Conservation (phyloP, 176 grass and related monocot genomes). For the Musa acuminata region DNA sequence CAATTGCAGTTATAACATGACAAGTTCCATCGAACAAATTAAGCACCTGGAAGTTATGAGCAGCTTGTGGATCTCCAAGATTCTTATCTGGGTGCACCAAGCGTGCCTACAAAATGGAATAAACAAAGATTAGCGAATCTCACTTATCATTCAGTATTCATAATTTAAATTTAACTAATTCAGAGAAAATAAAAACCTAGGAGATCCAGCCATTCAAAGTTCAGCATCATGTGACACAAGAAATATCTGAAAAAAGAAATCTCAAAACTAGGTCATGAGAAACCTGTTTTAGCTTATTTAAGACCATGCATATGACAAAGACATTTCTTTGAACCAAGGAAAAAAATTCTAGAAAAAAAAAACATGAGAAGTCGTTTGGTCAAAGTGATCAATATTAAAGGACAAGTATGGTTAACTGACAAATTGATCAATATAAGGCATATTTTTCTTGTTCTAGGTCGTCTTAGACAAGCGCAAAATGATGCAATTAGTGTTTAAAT, state of each 20-base stretch:
- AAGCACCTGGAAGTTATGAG: conserved; percentile 57
- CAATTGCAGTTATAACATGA: not conserved
- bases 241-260: not conserved
- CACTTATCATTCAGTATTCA: not conserved
- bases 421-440: not conserved
- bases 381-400: too few relatives aligned
- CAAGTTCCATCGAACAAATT: not conserved
- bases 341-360: too few relatives aligned
- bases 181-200: not conserved
- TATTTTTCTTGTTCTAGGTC: not conserved
- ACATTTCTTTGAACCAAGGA: too few relatives aligned
- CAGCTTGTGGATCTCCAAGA: conserved; percentile 57
- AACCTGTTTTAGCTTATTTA: not conserved
- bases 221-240: not conserved
- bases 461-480: not conserved
- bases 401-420: not conserved
- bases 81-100: conserved; percentile 86
- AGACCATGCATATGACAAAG: too few relatives aligned
- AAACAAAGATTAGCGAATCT: not conserved
- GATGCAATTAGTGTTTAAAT: not conserved
- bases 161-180: not conserved
- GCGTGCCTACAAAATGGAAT: conserved; percentile 50
- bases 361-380: too few relatives aligned
- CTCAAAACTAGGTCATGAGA: not conserved
- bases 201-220: not conserved